Percentiles rank a stretch among this genome's conserved stretches.
These are phyloP conservation scores for Nitzschia sp. DNA, from an alignment of 108 stramenopile genomes.

Conservation along the genomic window DNA sequence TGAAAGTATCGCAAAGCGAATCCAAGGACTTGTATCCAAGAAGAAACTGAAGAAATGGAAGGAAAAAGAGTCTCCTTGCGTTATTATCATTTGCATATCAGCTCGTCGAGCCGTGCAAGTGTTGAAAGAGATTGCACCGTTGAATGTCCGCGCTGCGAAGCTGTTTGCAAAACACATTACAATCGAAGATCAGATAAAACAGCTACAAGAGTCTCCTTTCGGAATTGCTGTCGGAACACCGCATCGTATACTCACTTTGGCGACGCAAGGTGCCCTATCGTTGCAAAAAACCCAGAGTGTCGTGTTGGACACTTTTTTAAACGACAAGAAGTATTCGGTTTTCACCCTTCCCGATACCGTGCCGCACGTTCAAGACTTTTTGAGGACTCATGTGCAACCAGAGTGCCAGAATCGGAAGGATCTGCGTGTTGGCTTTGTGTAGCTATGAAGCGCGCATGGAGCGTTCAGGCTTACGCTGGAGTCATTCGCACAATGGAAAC, in stretches of 20 bases:
- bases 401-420: constrained; percentile 52
- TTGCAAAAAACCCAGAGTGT: constrained; percentile 65
- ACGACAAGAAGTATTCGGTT: constrained; percentile 73
- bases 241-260: constrained; percentile 59
- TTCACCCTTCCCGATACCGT: constrained; percentile 87
- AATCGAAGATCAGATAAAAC: constrained; percentile 61
- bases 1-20: constrained; percentile 14
- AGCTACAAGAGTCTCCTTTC: constrained; percentile 46
- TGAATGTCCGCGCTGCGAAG: constrained; percentile 74
- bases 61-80: constrained; percentile 54
- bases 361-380: constrained; percentile 58
- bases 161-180: constrained; percentile 83
- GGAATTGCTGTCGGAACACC: constrained; percentile 83
- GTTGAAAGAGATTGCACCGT: constrained; percentile 62
- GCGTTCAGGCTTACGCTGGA: too few relatives aligned
- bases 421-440: constrained; percentile 68
- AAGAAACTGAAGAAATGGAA: constrained; percentile 78
- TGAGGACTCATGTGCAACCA: constrained; percentile 61
- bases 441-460: too few relatives aligned
- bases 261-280: constrained; percentile 44
- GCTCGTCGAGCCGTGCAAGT: constrained; percentile 79
- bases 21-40: constrained; percentile 33
- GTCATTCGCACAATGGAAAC: too few relatives aligned
- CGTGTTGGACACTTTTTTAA: constrained; percentile 60
- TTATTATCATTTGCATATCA: constrained; percentile 71